A percentile compares a stretch with the other conserved stretches of the same genome.
Evolutionary conservation across 768 basidiomycete genomes (phyloP).

Genomic region (Leccinum uliginosum): DNA sequence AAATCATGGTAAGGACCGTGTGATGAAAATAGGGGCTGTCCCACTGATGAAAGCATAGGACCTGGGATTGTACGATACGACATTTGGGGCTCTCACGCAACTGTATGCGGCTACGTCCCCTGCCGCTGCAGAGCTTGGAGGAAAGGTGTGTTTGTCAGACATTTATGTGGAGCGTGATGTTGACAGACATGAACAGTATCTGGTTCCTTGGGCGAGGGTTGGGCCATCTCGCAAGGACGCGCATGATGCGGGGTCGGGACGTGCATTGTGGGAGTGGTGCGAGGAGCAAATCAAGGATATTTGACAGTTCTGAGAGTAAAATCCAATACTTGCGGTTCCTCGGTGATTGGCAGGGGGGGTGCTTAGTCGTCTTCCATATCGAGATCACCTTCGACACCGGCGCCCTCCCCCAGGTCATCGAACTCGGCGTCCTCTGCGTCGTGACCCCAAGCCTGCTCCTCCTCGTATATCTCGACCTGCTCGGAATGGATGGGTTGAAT

Average conservation of each 20-base stretch:
- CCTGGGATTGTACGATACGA: slow-evolving; percentile 2
- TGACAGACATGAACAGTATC: slow-evolving; percentile 20
- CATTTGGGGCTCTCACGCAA: slow-evolving; percentile 26
- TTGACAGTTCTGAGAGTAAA: background rate
- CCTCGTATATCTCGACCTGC: slow-evolving; percentile 8
- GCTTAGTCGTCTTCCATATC: slow-evolving; percentile 55
- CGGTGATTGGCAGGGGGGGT: too few species aligned
- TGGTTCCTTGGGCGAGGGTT: slow-evolving; percentile 33
- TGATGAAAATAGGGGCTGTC: background rate
- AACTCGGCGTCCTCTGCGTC: slow-evolving; percentile 52
- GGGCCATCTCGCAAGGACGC: slow-evolving; percentile 20
- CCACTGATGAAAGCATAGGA: slow-evolving; percentile 7
- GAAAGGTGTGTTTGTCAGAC: slow-evolving; percentile 19
- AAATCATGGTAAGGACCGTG: slow-evolving; percentile 4
- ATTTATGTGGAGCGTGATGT: background rate
- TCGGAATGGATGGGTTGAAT: background rate
- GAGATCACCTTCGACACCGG: slow-evolving; percentile 65
- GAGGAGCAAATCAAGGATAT: slow-evolving; percentile 30
- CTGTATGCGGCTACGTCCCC: slow-evolving; percentile 29
- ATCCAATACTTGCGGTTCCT: background rate
- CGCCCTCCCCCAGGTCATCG: slow-evolving; percentile 64
- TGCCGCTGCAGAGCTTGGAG: slow-evolving; percentile 22
- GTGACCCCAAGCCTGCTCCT: slow-evolving; percentile 29
- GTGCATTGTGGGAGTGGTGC: slow-evolving; percentile 33
- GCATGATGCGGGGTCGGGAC: slow-evolving; percentile 21